Evolutionary conservation across 352 stramenopile species (phyloP).

Genomic region (Phytophthora foliorum): DNA sequence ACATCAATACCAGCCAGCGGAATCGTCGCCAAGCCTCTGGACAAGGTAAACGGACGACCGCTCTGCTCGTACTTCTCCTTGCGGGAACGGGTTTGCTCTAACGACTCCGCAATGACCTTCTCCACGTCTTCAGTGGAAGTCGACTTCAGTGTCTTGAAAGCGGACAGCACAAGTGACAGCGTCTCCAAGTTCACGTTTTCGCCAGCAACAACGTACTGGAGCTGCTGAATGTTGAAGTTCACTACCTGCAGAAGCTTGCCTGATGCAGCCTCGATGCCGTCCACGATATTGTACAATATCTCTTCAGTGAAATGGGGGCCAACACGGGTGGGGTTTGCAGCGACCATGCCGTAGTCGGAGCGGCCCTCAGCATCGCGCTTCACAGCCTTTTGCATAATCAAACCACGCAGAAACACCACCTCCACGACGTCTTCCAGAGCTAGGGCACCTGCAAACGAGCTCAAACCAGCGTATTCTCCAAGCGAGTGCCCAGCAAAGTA

Average conservation of each 20-base stretch:
- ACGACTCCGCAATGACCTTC: slow-evolving; percentile 61
- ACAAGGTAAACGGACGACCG: slow-evolving; percentile 69
- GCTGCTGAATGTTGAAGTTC: slow-evolving; percentile 90
- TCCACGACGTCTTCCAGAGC: slow-evolving; percentile 81
- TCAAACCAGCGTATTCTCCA: slow-evolving; percentile 88
- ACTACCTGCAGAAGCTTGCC: slow-evolving; percentile 88
- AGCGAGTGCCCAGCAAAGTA: slow-evolving; percentile 91
- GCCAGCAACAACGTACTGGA: slow-evolving; percentile 89
- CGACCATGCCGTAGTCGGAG: slow-evolving; percentile 92
- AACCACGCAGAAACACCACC: slow-evolving; percentile 85
- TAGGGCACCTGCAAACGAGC: slow-evolving; percentile 77
- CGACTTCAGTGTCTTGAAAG: slow-evolving; percentile 57
- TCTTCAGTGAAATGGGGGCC: slow-evolving; percentile 77
- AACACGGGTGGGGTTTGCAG: slow-evolving; percentile 82
- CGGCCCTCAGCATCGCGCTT: slow-evolving; percentile 66
- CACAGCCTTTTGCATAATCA: slow-evolving; percentile 73
- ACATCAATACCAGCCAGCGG: slow-evolving; percentile 91
- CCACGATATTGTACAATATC: slow-evolving; percentile 75
- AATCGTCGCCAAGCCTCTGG: slow-evolving; percentile 83
- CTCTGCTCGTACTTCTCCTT: slow-evolving; percentile 66
- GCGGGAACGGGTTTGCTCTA: slow-evolving; percentile 63
- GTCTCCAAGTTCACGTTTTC: slow-evolving; percentile 87
- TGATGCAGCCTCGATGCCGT: slow-evolving; percentile 65
- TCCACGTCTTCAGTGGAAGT: slow-evolving; percentile 56
- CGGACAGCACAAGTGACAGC: slow-evolving; percentile 70